Evolutionary conservation across 257 asterid species (phyloP), one percentile per base, ranked within the genome.

Genomic region (Parsonsia alboflavescens): DNA sequence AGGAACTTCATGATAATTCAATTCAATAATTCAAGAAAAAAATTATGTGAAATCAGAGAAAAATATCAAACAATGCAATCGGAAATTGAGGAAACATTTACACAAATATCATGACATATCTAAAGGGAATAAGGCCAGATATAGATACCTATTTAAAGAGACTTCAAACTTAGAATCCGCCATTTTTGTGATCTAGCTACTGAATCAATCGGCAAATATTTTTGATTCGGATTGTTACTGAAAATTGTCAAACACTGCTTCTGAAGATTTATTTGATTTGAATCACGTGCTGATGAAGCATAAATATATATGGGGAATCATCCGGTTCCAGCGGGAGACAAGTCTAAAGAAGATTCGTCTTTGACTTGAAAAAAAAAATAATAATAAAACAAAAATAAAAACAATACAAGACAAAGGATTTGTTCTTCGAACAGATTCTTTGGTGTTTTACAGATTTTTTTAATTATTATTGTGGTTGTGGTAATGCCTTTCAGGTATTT

Each of bases 101-200:
- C 21, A 28, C 30, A 6, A n/a, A 24, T 9, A 22, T 21, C n/a
- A 10, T 3, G 1, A 0, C 28, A 54, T 48, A 10, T 46, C 15
- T 2, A 44, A 42, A 30, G 11, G 36, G 30, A 11, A 26, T 11
- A 61, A 46, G 52, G 26, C 75, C 63, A 59, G 71, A 70, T 46
- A 49, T 17, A 65, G 2, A 39, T 65, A 65, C 70, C 50, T 33
- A 36, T 16, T 63, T 9, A n/a, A n/a, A n/a, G n/a, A n/a, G n/a
- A n/a, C n/a, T n/a, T n/a, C n/a, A n/a, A n/a, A n/a, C n/a, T 42
- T 65, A 65, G 70, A 65, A 65, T 39, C 70, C 70, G 50, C 46
- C 70, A 65, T 65, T 39, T 39, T 17, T 1, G 39, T 33, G 39
- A 33, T 33, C 2, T 1, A 33, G 39, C 39, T 33, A 33, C 39